These are phyloP conservation scores for Monosporozyma solicola DNA, from an alignment of 805 yeast species.

Conservation along the genomic window DNA sequence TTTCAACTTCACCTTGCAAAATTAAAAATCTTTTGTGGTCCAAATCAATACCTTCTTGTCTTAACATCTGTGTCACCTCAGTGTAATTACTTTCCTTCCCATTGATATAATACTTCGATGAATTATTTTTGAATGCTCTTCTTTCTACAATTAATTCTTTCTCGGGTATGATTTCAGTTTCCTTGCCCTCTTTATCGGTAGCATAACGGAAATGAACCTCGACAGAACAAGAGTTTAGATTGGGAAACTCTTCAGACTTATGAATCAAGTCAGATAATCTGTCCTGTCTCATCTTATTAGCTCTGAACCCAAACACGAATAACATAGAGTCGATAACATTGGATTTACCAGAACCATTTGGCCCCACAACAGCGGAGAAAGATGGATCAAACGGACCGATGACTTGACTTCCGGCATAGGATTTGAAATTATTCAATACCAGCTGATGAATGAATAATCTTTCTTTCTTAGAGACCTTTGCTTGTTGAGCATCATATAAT, in stretches of 20 bases:
- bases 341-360: conserved; percentile 97
- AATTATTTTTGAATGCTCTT: conserved; percentile 65
- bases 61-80: conserved; percentile 66
- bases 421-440: conserved; percentile 78
- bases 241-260: conserved; percentile 66
- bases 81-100: conserved; percentile 61
- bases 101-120: conserved; percentile 72
- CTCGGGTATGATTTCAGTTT: conserved; percentile 39
- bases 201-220: conserved; percentile 83
- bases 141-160: conserved; percentile 63
- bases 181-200: conserved; percentile 37
- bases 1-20: conserved; percentile 96
- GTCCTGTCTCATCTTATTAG: conserved; percentile 93
- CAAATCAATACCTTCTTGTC: conserved; percentile 80
- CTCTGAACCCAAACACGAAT: conserved; percentile 95
- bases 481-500: conserved; percentile 21
- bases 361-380: conserved; percentile 96
- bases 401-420: conserved; percentile 87
- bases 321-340: conserved; percentile 94
- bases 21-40: conserved; percentile 92
- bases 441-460: conserved; percentile 70
- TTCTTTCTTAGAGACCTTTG: conserved; percentile 30
- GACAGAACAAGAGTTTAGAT: conserved; percentile 71
- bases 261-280: conserved; percentile 90
- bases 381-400: conserved; percentile 93